These are phyloP conservation scores for Triadica sebifera DNA, from an alignment of 345 rosid genomes.

Conservation along the genomic window DNA sequence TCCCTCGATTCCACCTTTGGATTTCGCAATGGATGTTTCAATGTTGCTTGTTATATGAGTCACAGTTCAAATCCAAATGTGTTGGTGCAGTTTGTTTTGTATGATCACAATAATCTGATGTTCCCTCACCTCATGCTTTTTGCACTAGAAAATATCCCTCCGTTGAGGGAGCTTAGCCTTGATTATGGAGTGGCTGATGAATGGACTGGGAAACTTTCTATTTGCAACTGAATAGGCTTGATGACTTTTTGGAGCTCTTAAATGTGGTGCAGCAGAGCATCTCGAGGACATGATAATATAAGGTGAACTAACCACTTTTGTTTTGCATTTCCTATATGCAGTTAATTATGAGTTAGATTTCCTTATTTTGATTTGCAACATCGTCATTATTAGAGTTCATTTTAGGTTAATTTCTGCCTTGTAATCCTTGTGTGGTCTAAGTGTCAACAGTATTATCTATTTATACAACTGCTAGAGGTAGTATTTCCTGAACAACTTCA, in stretches of 20 bases:
- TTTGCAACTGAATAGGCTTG: slow-evolving; percentile 47
- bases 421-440: background rate
- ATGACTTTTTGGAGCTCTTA: slow-evolving; percentile 27
- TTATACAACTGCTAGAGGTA: no score
- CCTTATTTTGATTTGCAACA: background rate
- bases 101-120: slow-evolving; percentile 84
- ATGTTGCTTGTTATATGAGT: slow-evolving; percentile 89
- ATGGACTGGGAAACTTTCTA: slow-evolving; percentile 69
- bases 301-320: slow-evolving; percentile 30
- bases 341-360: background rate
- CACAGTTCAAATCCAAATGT: slow-evolving; percentile 84
- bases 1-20: slow-evolving; percentile 77
- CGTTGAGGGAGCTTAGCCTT: slow-evolving; percentile 85
- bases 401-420: background rate
- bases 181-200: slow-evolving; percentile 92
- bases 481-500: no score
- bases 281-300: slow-evolving; percentile 22
- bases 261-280: slow-evolving; percentile 33
- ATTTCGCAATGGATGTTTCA: slow-evolving; percentile 91
- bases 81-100: slow-evolving; percentile 72
- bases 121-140: slow-evolving; percentile 94
- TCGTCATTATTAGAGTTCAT: slow-evolving; percentile 13
- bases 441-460: no score
- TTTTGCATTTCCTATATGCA: background rate
- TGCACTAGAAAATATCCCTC: slow-evolving; percentile 83